Evolutionary conservation across 495 filamentous ascomycete species (phyloP).

Genomic region (Aspergillus sparsus): DNA sequence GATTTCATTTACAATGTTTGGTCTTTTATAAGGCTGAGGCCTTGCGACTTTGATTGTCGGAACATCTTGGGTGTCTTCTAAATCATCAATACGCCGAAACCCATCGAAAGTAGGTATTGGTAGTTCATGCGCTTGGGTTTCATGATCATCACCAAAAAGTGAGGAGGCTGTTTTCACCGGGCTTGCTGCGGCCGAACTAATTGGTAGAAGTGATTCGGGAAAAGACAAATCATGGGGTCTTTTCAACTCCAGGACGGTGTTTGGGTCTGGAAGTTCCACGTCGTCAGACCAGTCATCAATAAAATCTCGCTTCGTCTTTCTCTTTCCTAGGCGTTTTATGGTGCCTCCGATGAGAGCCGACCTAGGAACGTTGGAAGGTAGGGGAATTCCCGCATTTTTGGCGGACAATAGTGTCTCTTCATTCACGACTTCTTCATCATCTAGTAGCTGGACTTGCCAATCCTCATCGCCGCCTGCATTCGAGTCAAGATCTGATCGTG

Average conservation of each 20-base stretch:
- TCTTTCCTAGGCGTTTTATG: conserved; percentile 86
- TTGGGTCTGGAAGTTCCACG: conserved; percentile 71
- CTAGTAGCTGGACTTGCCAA: conserved; percentile 75
- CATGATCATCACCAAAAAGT: conserved; percentile 30
- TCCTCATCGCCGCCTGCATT: conserved; percentile 75
- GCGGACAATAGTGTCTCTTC: conserved; percentile 84
- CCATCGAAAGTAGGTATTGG: conserved; percentile 50
- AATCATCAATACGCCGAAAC: conserved; percentile 63
- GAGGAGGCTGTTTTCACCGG: conserved; percentile 41
- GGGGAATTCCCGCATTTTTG: conserved; percentile 84
- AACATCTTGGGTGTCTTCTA: conserved; percentile 63
- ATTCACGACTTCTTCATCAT: conserved; percentile 76
- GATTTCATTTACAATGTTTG: conserved; percentile 26
- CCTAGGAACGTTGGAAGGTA: conserved; percentile 84
- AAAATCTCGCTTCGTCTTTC: conserved; percentile 72
- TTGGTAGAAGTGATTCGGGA: conserved; percentile 66
- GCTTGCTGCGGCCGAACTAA: conserved; percentile 51
- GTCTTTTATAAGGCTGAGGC: conserved; percentile 53
- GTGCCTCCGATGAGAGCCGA: conserved; percentile 93
- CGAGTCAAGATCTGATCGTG: conserved; percentile 78
- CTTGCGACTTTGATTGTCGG: conserved; percentile 70
- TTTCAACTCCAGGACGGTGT: conserved; percentile 64
- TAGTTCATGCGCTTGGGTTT: conserved; percentile 29
- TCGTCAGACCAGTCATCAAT: conserved; percentile 92
- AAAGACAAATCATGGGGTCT: conserved; percentile 58